A percentile compares a stretch with the other conserved stretches of the same genome.
Conservation (phyloP, 2,329 filamentous ascomycete genomes). For the Juglanconis oblonga region DNA sequence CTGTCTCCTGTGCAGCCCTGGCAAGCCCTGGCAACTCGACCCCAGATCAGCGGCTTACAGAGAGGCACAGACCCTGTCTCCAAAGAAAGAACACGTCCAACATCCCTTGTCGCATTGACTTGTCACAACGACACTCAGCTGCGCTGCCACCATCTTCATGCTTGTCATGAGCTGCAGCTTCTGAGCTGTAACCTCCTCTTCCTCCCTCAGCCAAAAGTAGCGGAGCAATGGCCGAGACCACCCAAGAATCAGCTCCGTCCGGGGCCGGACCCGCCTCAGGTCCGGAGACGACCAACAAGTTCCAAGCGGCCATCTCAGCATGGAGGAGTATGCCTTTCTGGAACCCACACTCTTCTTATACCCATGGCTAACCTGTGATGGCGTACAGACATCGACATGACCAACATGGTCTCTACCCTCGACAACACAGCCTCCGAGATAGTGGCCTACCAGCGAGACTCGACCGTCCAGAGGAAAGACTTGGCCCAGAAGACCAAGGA, state of each 20-base stretch:
- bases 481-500: conserved; percentile 99
- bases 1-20: too few species aligned
- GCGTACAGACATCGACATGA: conserved; percentile 77
- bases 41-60: too few species aligned
- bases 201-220: neutral
- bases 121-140: neutral
- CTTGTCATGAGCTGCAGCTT: conserved; percentile 12
- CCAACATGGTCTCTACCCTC: conserved; percentile 76
- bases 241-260: conserved; percentile 2
- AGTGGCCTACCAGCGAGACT: conserved; percentile 87
- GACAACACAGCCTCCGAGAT: conserved; percentile 95
- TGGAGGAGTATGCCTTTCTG: conserved; percentile 73
- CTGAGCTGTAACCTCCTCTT: conserved; percentile 2
- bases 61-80: neutral
- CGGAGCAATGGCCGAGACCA: conserved; percentile 10
- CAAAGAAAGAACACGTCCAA: conserved; percentile 10
- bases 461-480: conserved; percentile 94
- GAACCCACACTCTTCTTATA: conserved; percentile 6
- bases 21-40: too few species aligned
- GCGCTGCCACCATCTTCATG: conserved; percentile 8
- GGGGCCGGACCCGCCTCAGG: conserved; percentile 4
- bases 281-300: conserved; percentile 75
- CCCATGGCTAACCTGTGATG: conserved; percentile 5
- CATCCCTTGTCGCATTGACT: conserved; percentile 1
- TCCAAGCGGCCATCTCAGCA: conserved; percentile 90